Percentiles rank a stretch among this genome's conserved stretches.
Evolutionary conservation across 352 stramenopile species (phyloP).

Genomic region (Aphanomyces invadans): DNA sequence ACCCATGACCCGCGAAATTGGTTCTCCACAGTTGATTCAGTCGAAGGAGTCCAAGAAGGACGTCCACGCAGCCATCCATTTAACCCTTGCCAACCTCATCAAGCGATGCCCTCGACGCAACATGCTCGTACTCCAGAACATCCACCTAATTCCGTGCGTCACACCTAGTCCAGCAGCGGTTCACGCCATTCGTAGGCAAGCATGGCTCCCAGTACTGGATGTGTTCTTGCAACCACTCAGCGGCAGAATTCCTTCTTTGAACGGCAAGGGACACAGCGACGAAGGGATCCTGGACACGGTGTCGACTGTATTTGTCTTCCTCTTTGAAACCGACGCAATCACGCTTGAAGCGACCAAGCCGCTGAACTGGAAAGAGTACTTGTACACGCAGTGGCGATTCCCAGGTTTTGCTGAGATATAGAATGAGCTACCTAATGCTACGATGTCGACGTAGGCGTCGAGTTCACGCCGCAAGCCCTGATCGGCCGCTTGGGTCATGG

Average conservation of each 20-base stretch:
- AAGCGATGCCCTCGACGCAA: not conserved
- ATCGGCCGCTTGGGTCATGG: not conserved
- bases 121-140: constrained; percentile 15
- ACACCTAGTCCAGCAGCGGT: not conserved
- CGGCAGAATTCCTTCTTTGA: not conserved
- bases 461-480: constrained; percentile 2
- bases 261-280: not conserved
- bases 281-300: not conserved
- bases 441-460: not conserved
- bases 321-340: not conserved
- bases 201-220: not conserved
- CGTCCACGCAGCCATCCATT: not conserved
- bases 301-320: constrained; percentile 3
- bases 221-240: not conserved
- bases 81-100: not conserved
- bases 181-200: not conserved
- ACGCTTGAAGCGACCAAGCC: not conserved
- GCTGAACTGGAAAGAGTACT: not conserved
- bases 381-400: not conserved
- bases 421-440: too few species aligned
- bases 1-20: too few species aligned
- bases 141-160: constrained; percentile 9
- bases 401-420: not conserved
- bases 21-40: constrained; percentile 6
- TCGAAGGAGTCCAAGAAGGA: not conserved